Conservation (phyloP, 768 basidiomycete species). For the Pleurotus ostreatus region DNA sequence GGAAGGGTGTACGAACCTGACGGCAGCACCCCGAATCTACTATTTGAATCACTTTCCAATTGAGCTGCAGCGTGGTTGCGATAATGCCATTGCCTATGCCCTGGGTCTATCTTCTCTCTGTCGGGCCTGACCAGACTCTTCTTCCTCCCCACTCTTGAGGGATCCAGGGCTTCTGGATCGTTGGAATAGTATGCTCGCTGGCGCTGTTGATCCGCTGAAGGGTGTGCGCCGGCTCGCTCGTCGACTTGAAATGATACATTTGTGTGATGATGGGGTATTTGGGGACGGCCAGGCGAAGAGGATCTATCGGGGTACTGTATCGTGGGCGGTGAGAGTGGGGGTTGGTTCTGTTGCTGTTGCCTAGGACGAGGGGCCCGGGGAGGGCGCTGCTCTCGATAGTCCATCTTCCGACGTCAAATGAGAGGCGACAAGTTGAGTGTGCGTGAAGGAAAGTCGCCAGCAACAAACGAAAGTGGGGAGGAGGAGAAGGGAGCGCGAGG, state of each 20-base stretch:
- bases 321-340: slow-evolving; percentile 29
- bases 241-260: slow-evolving; percentile 64
- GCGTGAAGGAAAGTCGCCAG: slow-evolving; percentile 6
- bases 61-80: slow-evolving; percentile 73
- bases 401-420: slow-evolving; percentile 25
- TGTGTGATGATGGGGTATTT: slow-evolving; percentile 28
- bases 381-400: slow-evolving; percentile 45
- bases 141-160: slow-evolving; percentile 66
- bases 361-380: slow-evolving; percentile 50
- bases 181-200: slow-evolving; percentile 44
- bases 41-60: slow-evolving; percentile 64
- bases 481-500: slow-evolving; percentile 8
- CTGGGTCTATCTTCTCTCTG: slow-evolving; percentile 93
- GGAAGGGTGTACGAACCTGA: slow-evolving; percentile 59
- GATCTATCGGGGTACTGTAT: slow-evolving; percentile 27
- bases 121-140: slow-evolving; percentile 92
- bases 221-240: slow-evolving; percentile 68
- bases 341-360: slow-evolving; percentile 32
- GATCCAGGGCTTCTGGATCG: slow-evolving; percentile 46
- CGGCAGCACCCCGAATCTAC: slow-evolving; percentile 66
- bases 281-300: slow-evolving; percentile 14
- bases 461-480: slow-evolving; percentile 10
- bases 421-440: slow-evolving; percentile 3
- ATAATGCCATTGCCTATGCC: slow-evolving; percentile 94
- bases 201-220: slow-evolving; percentile 51